These are phyloP conservation scores for Marasmius oreades DNA, from an alignment of 1,284 basidiomycete genomes.

Conservation along the genomic window DNA sequence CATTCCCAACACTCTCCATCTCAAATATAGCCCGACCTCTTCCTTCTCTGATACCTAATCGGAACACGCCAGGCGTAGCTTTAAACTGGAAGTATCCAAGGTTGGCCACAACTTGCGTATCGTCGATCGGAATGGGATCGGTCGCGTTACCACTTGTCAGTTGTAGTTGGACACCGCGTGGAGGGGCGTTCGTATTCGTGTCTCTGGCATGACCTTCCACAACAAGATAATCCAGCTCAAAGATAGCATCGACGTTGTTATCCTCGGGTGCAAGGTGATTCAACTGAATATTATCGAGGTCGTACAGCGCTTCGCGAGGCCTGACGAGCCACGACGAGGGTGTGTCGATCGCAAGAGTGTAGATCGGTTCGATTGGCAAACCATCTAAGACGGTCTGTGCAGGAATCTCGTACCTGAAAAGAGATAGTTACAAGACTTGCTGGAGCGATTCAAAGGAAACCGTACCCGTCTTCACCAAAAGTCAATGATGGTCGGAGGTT, in stretches of 20 bases:
- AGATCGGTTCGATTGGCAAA: slow-evolving; percentile 70
- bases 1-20: slow-evolving; percentile 80
- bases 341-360: slow-evolving; percentile 90
- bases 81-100: slow-evolving; percentile 97
- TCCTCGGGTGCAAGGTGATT: slow-evolving; percentile 58
- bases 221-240: slow-evolving; percentile 88
- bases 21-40: slow-evolving; percentile 78
- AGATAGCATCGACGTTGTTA: slow-evolving; percentile 73
- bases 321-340: slow-evolving; percentile 91
- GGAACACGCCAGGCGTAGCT: slow-evolving; percentile 85
- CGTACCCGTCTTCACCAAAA: slow-evolving; percentile 76
- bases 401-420: slow-evolving; percentile 48
- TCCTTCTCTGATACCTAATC: slow-evolving; percentile 79
- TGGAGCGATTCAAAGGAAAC: slow-evolving; percentile 10
- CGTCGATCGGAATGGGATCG: slow-evolving; percentile 57
- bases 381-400: slow-evolving; percentile 49
- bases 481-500: slow-evolving; percentile 54
- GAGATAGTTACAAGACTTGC: background rate
- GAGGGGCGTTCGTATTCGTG: slow-evolving; percentile 53
- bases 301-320: slow-evolving; percentile 84
- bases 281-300: slow-evolving; percentile 95
- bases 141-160: slow-evolving; percentile 40
- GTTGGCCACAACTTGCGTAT: slow-evolving; percentile 91
- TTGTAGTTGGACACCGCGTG: slow-evolving; percentile 84
- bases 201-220: slow-evolving; percentile 94